Percentiles rank a stretch among this genome's conserved stretches.
phyloP scores from a whole-genome alignment of 2,329 filamentous ascomycete genomes.

The Nemania sp. region DNA sequence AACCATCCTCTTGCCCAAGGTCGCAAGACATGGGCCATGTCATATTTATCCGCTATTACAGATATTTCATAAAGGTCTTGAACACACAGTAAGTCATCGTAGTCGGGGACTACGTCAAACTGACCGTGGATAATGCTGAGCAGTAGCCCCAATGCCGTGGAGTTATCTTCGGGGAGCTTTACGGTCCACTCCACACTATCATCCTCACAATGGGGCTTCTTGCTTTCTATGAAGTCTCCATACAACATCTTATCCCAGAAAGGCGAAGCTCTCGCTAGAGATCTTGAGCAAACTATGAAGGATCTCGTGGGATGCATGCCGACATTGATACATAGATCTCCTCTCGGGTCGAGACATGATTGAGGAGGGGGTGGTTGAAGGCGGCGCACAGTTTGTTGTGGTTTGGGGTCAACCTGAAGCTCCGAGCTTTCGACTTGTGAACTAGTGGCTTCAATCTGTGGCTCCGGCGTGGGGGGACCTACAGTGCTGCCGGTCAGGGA shows the following conservation, averaged over 20 bases:
- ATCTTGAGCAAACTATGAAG: constrained; percentile 15
- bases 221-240: constrained; percentile 9
- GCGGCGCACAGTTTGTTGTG: not conserved
- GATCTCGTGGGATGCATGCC: not conserved
- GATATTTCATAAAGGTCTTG: constrained; percentile 27
- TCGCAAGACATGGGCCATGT: constrained; percentile 26
- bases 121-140: constrained; percentile 5
- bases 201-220: not conserved
- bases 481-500: not conserved
- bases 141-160: constrained; percentile 1
- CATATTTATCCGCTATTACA: constrained; percentile 30
- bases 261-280: constrained; percentile 4
- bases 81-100: constrained; percentile 18
- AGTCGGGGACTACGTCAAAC: constrained; percentile 2
- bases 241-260: constrained; percentile 16
- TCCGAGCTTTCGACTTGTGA: not conserved
- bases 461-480: not conserved
- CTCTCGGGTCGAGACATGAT: constrained; percentile 2
- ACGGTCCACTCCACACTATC: not conserved
- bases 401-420: not conserved
- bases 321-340: constrained; percentile 12
- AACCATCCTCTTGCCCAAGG: constrained; percentile 31
- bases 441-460: not conserved
- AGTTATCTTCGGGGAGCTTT: constrained; percentile 10
- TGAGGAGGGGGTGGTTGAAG: not conserved